Evolutionary conservation across 2,329 filamentous ascomycete genomes (phyloP), one percentile per base, ranked within the genome.

Genomic region (Fusarium mangiferae): DNA sequence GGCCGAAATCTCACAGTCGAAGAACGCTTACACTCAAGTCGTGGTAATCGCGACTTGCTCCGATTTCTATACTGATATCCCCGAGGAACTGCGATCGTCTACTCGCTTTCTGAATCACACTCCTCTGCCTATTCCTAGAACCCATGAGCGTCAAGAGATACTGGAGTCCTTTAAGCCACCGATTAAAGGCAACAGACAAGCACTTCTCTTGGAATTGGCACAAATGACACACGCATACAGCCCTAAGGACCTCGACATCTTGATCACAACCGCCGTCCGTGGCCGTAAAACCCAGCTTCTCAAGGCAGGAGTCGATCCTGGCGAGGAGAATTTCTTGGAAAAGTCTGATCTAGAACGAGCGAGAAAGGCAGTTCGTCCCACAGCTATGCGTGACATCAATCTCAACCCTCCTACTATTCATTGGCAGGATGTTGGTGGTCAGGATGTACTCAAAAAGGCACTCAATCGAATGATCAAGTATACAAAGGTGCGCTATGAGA

Each of bases 371-470:
- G 90, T 95, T n/a, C 88, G 90, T 17, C 94, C 96, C 3, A 95
- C 93, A 3, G 94, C 94, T 7, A 96, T 98, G 90, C 91, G 94
- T 74, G 95, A 97, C 79, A 91, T 98, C 62, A 94, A 96, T 79
- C 87, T 98, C 52, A 94, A 97, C 79, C 95, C 94, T 14, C 95
- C 95, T 0, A 95, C 93, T 20, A 91, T 97, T 35, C 89, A 88
- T 81, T 98, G 95, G 95, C 87, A 88, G 55, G 94, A 98, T 78
- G 96, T 98, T 58, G 95, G 94, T 68, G 96, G 96, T 2, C 93
- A 97, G 72, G 89, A 92, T 49, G 86, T 89, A 45, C 90, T 97
- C 71, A 97, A 97, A 79, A 86, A 84, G 63, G 85, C 85, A 5
- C 84, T 92, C 30, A 85, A 85, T 38, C 84, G 84, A 56, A 90